Base-by-base conservation (phyloP, 805 yeast genomes). In the Cyberlindnera amylophila region DNA sequence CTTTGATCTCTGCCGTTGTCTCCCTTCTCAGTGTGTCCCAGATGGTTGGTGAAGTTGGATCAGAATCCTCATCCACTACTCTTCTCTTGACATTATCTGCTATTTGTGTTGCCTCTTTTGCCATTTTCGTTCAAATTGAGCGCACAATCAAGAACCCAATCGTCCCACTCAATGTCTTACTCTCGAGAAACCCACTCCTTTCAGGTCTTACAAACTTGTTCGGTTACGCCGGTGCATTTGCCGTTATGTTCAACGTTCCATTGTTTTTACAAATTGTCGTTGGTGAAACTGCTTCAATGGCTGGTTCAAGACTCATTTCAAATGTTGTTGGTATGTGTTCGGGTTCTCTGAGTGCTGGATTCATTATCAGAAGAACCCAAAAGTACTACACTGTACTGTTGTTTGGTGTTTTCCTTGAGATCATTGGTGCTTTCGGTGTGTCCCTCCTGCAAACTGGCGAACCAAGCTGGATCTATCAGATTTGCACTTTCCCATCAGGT, bases 251-350 rank as follows among this genome's bases (percentile, higher is more conserved):
- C 51, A 63, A 68, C 4, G 49, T 70, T 2, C 76, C 75, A 1
- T 53, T 69, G 21, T 57, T 69, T 29, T 69, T 71, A 37, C 75
- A 70, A 45, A 58, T 70, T 15, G 68, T 64, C 2, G 52, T 66
- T 13, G 69, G 66, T 3, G 74, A 70, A 46, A 42, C 70, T 0
- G 60, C 71, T 2, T 59, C 73, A 4, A 52, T 53, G 46, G 70
- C 72, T 6, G 75, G 75, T 3, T 50, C 69, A 15, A 52, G 74
- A 39, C 54, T 71, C 67, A 2, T 60, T 67, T 15, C 75, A 73
- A 4, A 63, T 74, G 3, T 39, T 66, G 14, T 64, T 65, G 30
- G 69, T 71, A 2, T 70, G 73, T n/a, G 58, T 69, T 23, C 44
- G 19, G 75, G 75, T 4, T 66, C 73, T 3, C 42, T 71, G 15